These are phyloP conservation scores for Lasiosphaeriaceae sp. DNA, from an alignment of 495 filamentous ascomycete genomes.

Conservation along the genomic window DNA sequence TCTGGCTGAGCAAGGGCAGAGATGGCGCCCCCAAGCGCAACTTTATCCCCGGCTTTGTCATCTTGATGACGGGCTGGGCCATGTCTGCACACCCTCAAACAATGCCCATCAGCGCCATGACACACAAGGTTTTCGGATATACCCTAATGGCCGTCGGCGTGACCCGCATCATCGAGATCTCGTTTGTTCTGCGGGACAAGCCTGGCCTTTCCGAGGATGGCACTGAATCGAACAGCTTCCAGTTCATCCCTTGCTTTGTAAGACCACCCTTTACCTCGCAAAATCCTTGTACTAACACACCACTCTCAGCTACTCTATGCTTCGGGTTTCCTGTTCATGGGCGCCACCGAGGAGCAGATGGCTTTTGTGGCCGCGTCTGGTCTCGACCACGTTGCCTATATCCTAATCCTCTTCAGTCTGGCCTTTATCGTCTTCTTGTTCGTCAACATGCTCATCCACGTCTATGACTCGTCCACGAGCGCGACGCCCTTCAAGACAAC, in stretches of 20 bases:
- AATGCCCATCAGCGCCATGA: slow-evolving; percentile 77
- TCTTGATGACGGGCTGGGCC: slow-evolving; percentile 88
- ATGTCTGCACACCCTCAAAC: slow-evolving; percentile 88
- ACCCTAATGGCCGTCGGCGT: slow-evolving; percentile 88
- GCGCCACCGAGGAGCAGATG: slow-evolving; percentile 96
- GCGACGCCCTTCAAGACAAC: slow-evolving; percentile 16
- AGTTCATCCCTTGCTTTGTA: slow-evolving; percentile 88
- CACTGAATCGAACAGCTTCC: slow-evolving; percentile 74
- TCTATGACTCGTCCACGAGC: slow-evolving; percentile 62
- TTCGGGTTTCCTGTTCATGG: slow-evolving; percentile 95
- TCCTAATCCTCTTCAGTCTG: slow-evolving; percentile 85
- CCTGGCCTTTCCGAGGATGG: slow-evolving; percentile 52
- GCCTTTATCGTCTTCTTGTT: slow-evolving; percentile 90
- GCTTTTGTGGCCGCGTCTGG: slow-evolving; percentile 62
- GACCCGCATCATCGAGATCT: slow-evolving; percentile 83
- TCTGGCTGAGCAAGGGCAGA: slow-evolving; percentile 83
- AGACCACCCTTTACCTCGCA: slow-evolving; percentile 38
- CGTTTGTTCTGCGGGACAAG: slow-evolving; percentile 77
- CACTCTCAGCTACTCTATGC: slow-evolving; percentile 75
- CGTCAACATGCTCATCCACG: slow-evolving; percentile 73
- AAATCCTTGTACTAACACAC: too few relatives aligned
- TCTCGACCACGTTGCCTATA: slow-evolving; percentile 85
- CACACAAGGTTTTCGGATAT: slow-evolving; percentile 91
- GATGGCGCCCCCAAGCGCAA: slow-evolving; percentile 88
- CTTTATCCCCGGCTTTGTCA: slow-evolving; percentile 85